Evolutionary conservation across 1,284 basidiomycete species (phyloP).

Genomic region (Ustilago bromivora): DNA sequence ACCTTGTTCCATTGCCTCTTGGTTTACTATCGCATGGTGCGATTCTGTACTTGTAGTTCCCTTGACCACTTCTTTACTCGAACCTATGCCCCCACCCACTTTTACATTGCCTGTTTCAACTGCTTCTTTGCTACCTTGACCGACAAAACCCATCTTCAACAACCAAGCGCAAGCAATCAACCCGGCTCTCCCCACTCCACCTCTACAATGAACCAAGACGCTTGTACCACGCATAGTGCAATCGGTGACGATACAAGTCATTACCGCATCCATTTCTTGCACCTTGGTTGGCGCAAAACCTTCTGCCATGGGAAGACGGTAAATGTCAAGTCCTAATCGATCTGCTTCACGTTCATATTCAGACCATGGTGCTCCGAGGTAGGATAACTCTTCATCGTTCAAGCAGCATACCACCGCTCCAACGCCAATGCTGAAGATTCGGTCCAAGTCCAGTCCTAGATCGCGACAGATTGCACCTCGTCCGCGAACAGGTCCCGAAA

Average conservation of each 20-base stretch:
- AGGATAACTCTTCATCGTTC: slow-evolving; percentile 85
- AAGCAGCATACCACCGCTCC: slow-evolving; percentile 87
- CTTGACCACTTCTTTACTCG: slow-evolving; percentile 20
- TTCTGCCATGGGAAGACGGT: slow-evolving; percentile 85
- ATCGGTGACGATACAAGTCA: slow-evolving; percentile 78
- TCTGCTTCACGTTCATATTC: slow-evolving; percentile 79
- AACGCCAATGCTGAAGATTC: slow-evolving; percentile 82
- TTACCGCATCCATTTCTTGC: slow-evolving; percentile 81
- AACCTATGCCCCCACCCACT: background rate
- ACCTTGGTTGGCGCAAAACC: slow-evolving; percentile 86
- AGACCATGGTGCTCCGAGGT: slow-evolving; percentile 84
- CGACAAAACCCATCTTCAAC: slow-evolving; percentile 84
- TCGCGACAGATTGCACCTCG: slow-evolving; percentile 87
- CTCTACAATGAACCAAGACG: slow-evolving; percentile 90
- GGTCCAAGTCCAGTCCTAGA: slow-evolving; percentile 79
- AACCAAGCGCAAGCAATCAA: slow-evolving; percentile 93
- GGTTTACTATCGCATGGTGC: slow-evolving; percentile 6
- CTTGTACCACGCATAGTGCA: slow-evolving; percentile 83
- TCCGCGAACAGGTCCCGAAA: slow-evolving; percentile 83
- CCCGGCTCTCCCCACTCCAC: slow-evolving; percentile 93
- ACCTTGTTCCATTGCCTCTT: background rate
- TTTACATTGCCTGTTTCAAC: background rate
- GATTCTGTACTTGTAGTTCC: slow-evolving; percentile 12
- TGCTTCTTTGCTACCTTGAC: slow-evolving; percentile 2
- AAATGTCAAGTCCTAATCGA: slow-evolving; percentile 79